Evolutionary conservation across 257 asterid genomes (phyloP).

Genomic region (Capsicum baccatum): DNA sequence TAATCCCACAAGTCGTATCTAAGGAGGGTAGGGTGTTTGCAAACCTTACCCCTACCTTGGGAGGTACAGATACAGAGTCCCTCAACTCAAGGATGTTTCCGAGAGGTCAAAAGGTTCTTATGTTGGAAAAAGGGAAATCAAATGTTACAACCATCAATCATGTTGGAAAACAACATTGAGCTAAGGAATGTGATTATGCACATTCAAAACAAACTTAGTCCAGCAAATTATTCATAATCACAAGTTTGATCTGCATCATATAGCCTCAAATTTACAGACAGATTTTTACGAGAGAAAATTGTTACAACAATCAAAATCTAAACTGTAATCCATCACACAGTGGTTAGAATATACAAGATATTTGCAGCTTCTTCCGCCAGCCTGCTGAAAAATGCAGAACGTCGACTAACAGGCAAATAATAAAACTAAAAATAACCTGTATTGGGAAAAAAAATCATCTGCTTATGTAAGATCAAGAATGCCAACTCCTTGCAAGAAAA

Average conservation of each 20-base stretch:
- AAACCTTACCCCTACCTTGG: too few relatives aligned
- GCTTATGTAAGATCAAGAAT: background rate
- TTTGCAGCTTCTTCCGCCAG: slow-evolving; percentile 20
- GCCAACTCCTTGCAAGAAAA: background rate
- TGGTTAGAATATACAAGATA: slow-evolving; percentile 19
- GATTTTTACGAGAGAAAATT: background rate
- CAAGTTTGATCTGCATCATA: background rate
- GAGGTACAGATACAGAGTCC: too few relatives aligned
- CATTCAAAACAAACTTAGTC: background rate
- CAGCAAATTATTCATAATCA: background rate
- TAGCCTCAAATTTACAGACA: slow-evolving; percentile 13
- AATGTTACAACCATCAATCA: too few relatives aligned
- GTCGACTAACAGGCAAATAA: background rate
- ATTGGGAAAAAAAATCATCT: background rate
- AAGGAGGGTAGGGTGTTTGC: too few relatives aligned
- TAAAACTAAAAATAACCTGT: background rate
- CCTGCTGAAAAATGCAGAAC: background rate
- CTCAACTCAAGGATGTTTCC: too few relatives aligned
- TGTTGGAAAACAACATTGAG: too few relatives aligned
- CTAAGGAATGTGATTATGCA: background rate
- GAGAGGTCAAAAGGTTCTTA: too few relatives aligned
- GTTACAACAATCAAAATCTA: slow-evolving; percentile 17
- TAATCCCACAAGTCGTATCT: too few relatives aligned
- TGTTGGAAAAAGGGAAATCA: background rate
- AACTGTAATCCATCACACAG: background rate